Evolutionary conservation across 2,329 filamentous ascomycete species (phyloP).

Genomic region (Aspergillus brunneoviolaceus): DNA sequence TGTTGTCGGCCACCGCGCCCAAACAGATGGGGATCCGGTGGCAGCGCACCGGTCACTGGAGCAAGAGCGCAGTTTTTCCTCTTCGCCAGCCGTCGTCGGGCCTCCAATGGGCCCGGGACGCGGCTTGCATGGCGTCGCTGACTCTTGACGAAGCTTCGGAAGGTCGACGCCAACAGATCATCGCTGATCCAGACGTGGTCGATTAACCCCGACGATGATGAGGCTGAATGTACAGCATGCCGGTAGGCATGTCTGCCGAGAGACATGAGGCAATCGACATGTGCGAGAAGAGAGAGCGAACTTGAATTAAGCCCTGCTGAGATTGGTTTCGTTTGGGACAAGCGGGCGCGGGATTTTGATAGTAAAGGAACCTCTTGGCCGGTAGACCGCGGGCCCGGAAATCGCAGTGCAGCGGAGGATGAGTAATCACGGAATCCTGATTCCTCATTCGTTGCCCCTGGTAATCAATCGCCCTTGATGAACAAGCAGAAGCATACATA

Average conservation of each 20-base stretch:
- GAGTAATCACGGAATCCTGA: slow-evolving; percentile 23
- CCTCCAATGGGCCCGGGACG: slow-evolving; percentile 63
- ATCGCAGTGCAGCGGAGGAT: slow-evolving; percentile 7
- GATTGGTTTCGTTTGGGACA: slow-evolving; percentile 20
- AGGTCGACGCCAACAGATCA: slow-evolving; percentile 46
- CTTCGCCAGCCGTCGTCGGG: slow-evolving; percentile 55
- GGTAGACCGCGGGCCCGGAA: slow-evolving; percentile 4
- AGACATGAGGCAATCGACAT: slow-evolving; percentile 38
- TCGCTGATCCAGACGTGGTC: slow-evolving; percentile 50
- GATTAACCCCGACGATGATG: slow-evolving; percentile 22
- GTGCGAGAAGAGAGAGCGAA: slow-evolving; percentile 17
- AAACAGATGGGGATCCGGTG: slow-evolving; percentile 42
- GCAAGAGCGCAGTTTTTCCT: slow-evolving; percentile 55
- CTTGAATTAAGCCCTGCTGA: neutral
- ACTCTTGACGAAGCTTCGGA: slow-evolving; percentile 47
- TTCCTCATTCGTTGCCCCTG: neutral
- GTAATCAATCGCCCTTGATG: neutral
- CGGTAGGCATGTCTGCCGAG: slow-evolving; percentile 43
- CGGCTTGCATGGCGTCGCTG: slow-evolving; percentile 59
- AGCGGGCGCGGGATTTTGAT: slow-evolving; percentile 11
- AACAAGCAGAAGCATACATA: no score
- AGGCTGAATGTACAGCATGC: slow-evolving; percentile 35
- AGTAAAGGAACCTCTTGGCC: slow-evolving; percentile 6
- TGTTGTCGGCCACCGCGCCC: slow-evolving; percentile 42
- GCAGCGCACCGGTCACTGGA: slow-evolving; percentile 28